These are phyloP conservation scores for Linderina pennispora DNA, from an alignment of 192 early-diverging fungal genomes.

Conservation along the genomic window DNA sequence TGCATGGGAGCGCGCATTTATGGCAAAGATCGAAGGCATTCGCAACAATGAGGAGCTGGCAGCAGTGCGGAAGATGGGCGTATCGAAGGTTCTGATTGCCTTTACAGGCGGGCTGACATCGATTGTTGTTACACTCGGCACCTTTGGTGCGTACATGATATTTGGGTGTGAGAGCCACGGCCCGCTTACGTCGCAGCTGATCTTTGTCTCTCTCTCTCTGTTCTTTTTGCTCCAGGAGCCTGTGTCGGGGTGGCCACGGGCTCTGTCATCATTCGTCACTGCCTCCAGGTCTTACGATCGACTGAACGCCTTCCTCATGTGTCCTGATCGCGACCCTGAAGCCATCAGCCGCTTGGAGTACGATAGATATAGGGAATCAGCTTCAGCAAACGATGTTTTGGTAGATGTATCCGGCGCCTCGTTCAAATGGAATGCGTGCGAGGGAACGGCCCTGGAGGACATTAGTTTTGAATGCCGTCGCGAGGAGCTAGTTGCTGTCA, in stretches of 20 bases:
- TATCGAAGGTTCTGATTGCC: slow-evolving; percentile 58
- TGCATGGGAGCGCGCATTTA: slow-evolving; percentile 51
- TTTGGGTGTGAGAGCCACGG: slow-evolving; percentile 47
- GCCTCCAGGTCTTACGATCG: slow-evolving; percentile 78
- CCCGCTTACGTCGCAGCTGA: slow-evolving; percentile 57
- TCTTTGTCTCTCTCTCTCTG: slow-evolving; percentile 84
- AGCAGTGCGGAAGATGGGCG: slow-evolving; percentile 69
- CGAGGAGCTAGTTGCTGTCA: slow-evolving; percentile 49
- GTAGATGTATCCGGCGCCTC: slow-evolving; percentile 47
- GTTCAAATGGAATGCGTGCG: slow-evolving; percentile 48
- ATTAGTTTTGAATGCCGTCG: slow-evolving; percentile 30
- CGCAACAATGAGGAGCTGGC: slow-evolving; percentile 69
- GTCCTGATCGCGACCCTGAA: slow-evolving; percentile 71
- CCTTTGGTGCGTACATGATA: slow-evolving; percentile 71
- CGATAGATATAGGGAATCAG: not conserved
- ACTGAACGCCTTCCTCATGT: too few species aligned
- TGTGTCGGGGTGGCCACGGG: slow-evolving; percentile 73
- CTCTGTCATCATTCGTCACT: slow-evolving; percentile 67
- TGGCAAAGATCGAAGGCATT: slow-evolving; percentile 52
- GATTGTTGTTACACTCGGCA: slow-evolving; percentile 73
- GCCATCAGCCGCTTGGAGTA: slow-evolving; percentile 51
- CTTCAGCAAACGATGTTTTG: slow-evolving; percentile 1
- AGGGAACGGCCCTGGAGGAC: slow-evolving; percentile 26
- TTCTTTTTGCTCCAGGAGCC: slow-evolving; percentile 91
- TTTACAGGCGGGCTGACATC: slow-evolving; percentile 81